Base-by-base conservation (phyloP, 352 stramenopile species). In the Pythium volutum region DNA sequence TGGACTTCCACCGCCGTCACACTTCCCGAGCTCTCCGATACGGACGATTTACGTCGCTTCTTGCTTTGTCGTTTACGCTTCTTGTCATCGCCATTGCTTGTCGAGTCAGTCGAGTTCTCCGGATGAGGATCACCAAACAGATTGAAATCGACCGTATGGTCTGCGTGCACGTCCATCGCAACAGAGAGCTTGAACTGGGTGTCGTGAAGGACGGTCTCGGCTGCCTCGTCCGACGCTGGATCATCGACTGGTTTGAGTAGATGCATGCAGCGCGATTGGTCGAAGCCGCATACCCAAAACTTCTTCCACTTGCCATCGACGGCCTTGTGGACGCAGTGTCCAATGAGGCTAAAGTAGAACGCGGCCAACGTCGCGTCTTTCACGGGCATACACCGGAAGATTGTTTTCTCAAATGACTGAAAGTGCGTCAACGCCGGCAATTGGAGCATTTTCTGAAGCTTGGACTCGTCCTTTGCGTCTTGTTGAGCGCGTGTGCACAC, bases 281-380 rank as follows among this genome's bases (percentile, higher is more conserved):
- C 85, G 51, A 81, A 95, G 18, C 85, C 85, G 49, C 81, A 79
- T 41, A 95, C 67, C 47, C 70, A 70, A 23, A 78, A 88, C 43
- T 91, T 90, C 39, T 75, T 82, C 83, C 83, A 95, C 64, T 95
- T 91, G 43, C 79, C 80, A 20, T 95, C 84, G 11, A 89, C 69
- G 16, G 81, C 76, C 67, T 89, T 90, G 59, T 90, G 80, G 23
- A 95, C 74, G 7, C 57, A 73, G 47, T 91, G 79, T 0, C 85
- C 85, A 3, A 95, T 70, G 42, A 95, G 65, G 47, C 74, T 91
- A 41, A 77, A 64, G 20, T 91, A 90, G 31, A 91, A 70, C 53
- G 72, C 43, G 7, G 69, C 75, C 27, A 92, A 56, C 54, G 80
- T 78, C 12, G 53, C 23, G 51, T 93, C 77, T 3, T 76, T 52